These are phyloP conservation scores for Ceratorhiza oryzae-sativae DNA, from an alignment of 1,284 basidiomycete species.

Conservation along the genomic window DNA sequence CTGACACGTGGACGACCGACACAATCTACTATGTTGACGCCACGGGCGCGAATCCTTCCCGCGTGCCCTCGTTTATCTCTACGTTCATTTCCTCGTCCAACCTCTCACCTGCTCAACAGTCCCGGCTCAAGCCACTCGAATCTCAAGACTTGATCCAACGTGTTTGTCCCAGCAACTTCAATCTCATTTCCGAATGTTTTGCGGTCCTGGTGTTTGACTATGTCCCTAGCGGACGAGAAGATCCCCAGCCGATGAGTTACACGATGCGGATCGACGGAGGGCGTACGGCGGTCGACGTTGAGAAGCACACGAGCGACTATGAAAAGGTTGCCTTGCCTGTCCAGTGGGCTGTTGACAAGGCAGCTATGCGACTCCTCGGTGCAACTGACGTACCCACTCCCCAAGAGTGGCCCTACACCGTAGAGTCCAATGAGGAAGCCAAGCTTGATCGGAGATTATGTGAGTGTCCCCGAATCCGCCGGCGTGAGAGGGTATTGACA, in stretches of 20 bases:
- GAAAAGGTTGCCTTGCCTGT: constrained; percentile 72
- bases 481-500: constrained; percentile 38
- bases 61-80: constrained; percentile 64
- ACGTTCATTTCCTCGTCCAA: constrained; percentile 56
- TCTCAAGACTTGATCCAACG: constrained; percentile 59
- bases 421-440: constrained; percentile 69
- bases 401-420: constrained; percentile 73
- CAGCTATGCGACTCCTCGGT: constrained; percentile 70
- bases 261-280: constrained; percentile 74
- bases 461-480: constrained; percentile 40
- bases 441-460: constrained; percentile 38
- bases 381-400: constrained; percentile 60
- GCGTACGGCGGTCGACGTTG: constrained; percentile 68
- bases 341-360: constrained; percentile 80
- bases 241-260: constrained; percentile 63
- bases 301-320: constrained; percentile 69
- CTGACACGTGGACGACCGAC: constrained; percentile 60
- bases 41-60: constrained; percentile 60
- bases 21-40: constrained; percentile 70
- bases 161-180: constrained; percentile 77
- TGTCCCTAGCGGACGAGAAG: constrained; percentile 55
- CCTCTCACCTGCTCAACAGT: constrained; percentile 57
- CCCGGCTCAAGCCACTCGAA: constrained; percentile 58
- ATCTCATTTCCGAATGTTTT: constrained; percentile 71
- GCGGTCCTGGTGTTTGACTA: constrained; percentile 71